Base-by-base conservation (phyloP, 2,329 filamentous ascomycete species). In the Spiromastix sp. region DNA sequence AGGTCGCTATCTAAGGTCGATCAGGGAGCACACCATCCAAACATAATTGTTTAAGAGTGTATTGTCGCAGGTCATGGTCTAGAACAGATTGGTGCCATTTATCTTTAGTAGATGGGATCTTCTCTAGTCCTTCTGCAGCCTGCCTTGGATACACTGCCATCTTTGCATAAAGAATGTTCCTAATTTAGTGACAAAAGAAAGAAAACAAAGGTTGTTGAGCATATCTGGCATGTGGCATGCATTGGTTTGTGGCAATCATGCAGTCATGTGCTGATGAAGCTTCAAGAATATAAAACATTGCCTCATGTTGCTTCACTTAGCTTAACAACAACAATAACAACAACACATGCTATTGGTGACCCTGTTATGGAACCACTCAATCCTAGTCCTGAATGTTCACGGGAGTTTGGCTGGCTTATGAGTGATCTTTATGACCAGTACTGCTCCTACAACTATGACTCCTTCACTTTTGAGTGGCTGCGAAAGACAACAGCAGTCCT, bases 401-500 rank as follows among this genome's bases (percentile, higher is more conserved):
- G 12, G 26, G 21, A 36, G 27, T 31, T 36, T 18, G 31, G 34
- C 15, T 8, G n/a, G 9, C 27, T 36, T 12, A 36, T 36, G 28
- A n/a, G 15, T 21, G 17, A 16, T 22, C 34, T 36, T 10, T 30
- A 30, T 13, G 18, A 36, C 13, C 17, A 21, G 26, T 30, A 36
- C 18, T 20, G 34, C 8, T 36, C 18, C 10, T 19, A 30, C 12
- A 5, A 4, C 7, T 19, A 9, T 11, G 27, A 16, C 17, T 12
- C 22, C 20, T 17, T 32, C 30, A 13, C 16, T 16, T 38, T 38
- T 24, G 24, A 29, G 15, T 38, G 13, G 10, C 17, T 38, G 30
- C 36, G 34, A 19, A 28, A 21, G 25, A 38, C 30, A 24, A 7
- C n/a, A n/a, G 5, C 10, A 25, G 34, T 18, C 28, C 26, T 38